Percentiles rank a stretch among this genome's conserved stretches.
Evolutionary conservation across 306 rosid genomes (phyloP).

Genomic region (Senna siamea): DNA sequence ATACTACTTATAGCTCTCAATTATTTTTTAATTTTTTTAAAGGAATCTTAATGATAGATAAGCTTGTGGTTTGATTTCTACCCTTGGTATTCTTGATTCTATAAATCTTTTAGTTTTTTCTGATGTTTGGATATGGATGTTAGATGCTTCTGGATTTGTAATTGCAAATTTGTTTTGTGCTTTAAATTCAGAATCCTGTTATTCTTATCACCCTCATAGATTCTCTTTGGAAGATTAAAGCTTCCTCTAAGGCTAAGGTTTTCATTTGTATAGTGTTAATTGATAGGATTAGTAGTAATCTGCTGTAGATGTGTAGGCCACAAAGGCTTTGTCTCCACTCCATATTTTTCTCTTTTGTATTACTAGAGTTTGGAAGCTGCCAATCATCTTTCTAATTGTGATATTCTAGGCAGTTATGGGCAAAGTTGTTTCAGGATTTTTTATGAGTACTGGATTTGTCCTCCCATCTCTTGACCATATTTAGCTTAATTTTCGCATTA

Average conservation of each 20-base stretch:
- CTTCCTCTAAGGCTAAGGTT: background rate
- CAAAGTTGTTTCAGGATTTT: background rate
- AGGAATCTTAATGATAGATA: background rate
- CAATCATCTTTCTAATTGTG: background rate
- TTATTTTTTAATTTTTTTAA: background rate
- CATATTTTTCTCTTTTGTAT: background rate
- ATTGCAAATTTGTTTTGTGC: background rate
- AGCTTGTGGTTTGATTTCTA: background rate
- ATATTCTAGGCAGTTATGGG: background rate
- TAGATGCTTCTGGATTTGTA: background rate
- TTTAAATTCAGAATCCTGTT: background rate
- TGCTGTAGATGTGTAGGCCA: background rate
- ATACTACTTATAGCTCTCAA: background rate
- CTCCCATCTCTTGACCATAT: background rate
- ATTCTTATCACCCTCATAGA: background rate
- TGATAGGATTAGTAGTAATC: background rate
- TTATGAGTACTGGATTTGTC: background rate
- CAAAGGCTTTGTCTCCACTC: background rate
- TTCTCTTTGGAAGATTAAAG: background rate
- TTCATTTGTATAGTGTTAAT: background rate
- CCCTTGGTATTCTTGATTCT: background rate
- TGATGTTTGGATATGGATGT: background rate
- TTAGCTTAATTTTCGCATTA: background rate
- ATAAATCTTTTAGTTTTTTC: background rate
- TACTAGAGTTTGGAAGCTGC: background rate